Base-by-base conservation (phyloP, 495 filamentous ascomycete genomes). In the Xylaria flabelliformis region DNA sequence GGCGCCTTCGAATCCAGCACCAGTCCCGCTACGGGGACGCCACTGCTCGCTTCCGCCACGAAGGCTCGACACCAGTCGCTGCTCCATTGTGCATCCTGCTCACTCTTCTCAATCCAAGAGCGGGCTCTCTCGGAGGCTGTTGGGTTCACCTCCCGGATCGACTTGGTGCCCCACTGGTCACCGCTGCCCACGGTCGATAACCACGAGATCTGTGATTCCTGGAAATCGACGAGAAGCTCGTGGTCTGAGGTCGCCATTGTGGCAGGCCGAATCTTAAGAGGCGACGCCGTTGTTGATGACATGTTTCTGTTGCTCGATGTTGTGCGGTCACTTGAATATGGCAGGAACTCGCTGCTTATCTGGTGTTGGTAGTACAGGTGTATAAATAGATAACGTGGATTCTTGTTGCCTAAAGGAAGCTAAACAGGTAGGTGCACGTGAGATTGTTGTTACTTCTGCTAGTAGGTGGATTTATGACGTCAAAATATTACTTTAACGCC, bases 1-100 rank as follows among this genome's bases (percentile, higher is more conserved):
- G 50, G 50, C 50, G 50, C 50, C n/a, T 53, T 53, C 19, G 50
- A 53, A 53, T 53, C 50, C 19, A 53, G 50, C 50, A 53, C 50
- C 21, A 53, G 19, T 24, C 50, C 50, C 50, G 50, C 50, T 12
- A 53, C 50, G 21, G 50, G 50, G 50, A 53, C 50, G 19, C 50
- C 50, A 53, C 21, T 53, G n/a, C 50, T 53, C 9, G 50, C 50
- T 53, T 53, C 50, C 19, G 50, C 50, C 19, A 53, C 21, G 50
- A 53, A 53, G 50, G 50, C 50, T n/a, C 50, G 50, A 53, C 50
- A 53, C 50, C 50, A 53, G 50, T 53, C 50, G 12, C 50, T 53
- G n/a, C 5, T 53, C 50, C 50, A 53, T 19, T 53, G 50, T 9
- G 50, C 50, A 53, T 26, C 21, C 21, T 24, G 50, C 50, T 53